A percentile compares a stretch with the other conserved stretches of the same genome.
These are phyloP conservation scores for Echria macrotheca DNA, from an alignment of 495 filamentous ascomycete species.

Conservation along the genomic window DNA sequence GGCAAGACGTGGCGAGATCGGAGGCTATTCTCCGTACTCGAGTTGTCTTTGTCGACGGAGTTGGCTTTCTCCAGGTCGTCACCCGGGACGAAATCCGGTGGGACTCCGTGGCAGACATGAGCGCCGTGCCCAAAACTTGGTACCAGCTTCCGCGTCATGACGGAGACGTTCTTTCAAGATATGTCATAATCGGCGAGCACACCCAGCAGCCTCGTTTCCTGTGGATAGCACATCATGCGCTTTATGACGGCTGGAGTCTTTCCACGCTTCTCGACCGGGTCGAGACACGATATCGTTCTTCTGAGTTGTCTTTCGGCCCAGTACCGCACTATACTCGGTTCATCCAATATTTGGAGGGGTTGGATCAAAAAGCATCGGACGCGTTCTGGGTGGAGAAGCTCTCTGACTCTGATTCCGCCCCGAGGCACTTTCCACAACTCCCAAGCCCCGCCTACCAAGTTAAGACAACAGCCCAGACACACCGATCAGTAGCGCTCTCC, in stretches of 20 bases:
- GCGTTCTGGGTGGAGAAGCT: conserved; percentile 23
- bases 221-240: conserved; percentile 49
- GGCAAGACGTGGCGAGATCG: conserved; percentile 46
- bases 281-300: conserved; percentile 14
- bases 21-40: conserved; percentile 47
- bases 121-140: no score
- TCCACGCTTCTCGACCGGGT: conserved; percentile 23
- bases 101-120: no score
- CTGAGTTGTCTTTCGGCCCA: conserved; percentile 11
- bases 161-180: conserved; percentile 13
- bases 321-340: conserved; percentile 25
- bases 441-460: conserved; percentile 19
- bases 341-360: conserved; percentile 16
- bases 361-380: conserved; percentile 12
- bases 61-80: conserved; percentile 22
- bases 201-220: conserved; percentile 41
- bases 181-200: conserved; percentile 11
- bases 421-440: conserved; percentile 27
- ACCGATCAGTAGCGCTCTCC: conserved; percentile 2
- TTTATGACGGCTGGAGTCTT: conserved; percentile 62
- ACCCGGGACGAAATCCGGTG: conserved; percentile 12
- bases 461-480: conserved; percentile 16
- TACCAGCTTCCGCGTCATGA: conserved; percentile 18
- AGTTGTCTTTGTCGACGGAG: conserved; percentile 13
- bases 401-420: conserved; percentile 3